Evolutionary conservation across 2,329 filamentous ascomycete genomes (phyloP).

Genomic region (Fusarium transvaalense): DNA sequence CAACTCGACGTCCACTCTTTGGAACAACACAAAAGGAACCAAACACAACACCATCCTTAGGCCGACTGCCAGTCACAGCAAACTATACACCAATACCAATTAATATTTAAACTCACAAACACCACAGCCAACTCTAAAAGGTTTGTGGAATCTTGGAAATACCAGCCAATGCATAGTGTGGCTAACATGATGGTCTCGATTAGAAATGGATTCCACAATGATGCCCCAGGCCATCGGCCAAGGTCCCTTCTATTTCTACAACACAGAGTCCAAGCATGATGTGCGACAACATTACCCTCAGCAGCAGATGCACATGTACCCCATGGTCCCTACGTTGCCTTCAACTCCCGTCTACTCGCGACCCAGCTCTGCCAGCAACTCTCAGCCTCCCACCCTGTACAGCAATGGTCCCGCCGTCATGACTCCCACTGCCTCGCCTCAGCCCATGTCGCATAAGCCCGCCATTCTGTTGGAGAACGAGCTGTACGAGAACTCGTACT

Average conservation of each 20-base stretch:
- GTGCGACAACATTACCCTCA: constrained; percentile 78
- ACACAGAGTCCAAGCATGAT: constrained; percentile 79
- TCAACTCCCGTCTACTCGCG: constrained; percentile 74
- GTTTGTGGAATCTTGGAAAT: constrained; percentile 44
- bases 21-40: constrained; percentile 41
- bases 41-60: constrained; percentile 47
- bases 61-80: constrained; percentile 44
- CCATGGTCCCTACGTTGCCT: constrained; percentile 68
- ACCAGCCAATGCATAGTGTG: constrained; percentile 19
- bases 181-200: constrained; percentile 32
- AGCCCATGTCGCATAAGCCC: constrained; percentile 80
- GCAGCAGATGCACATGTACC: constrained; percentile 69
- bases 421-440: constrained; percentile 82
- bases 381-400: constrained; percentile 70
- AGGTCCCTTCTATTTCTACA: constrained; percentile 89
- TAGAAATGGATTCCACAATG: constrained; percentile 74
- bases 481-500: constrained; percentile 76
- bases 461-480: constrained; percentile 84
- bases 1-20: constrained; percentile 61
- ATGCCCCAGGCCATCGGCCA: constrained; percentile 74
- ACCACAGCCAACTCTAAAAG: constrained; percentile 36
- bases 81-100: constrained; percentile 46
- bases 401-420: constrained; percentile 71
- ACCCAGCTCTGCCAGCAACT: constrained; percentile 74
- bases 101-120: constrained; percentile 47